Base-by-base conservation (phyloP, 345 rosid genomes). In the Ceriops tagal region DNA sequence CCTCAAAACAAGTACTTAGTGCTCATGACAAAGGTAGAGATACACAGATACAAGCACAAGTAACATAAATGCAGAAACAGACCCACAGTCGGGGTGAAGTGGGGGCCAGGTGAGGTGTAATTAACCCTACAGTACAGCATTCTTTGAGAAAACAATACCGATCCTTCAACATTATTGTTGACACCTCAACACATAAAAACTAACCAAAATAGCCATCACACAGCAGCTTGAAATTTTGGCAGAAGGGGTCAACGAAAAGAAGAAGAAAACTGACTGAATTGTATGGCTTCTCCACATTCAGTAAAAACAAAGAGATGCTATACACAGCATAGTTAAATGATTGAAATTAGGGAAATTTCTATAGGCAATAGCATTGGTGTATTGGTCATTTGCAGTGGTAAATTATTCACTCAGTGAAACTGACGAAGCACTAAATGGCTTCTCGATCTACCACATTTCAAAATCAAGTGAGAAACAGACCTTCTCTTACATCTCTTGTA, bases 401-500 rank as follows among this genome's bases (percentile, higher is more conserved):
- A 73, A 69, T 16, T 58, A 8, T 57, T 49, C 15, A 18, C 8
- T 27, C 51, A n/a, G 28, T 27, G 43, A 63, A 71, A 35, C 37
- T 5, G 37, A 55, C 24, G 21, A 2, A 62, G 35, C 19, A 53
- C 8, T 62, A 21, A 15, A 53, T 19, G 62, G 22, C 9, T 37
- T 59, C 35, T 30, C 52, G 27, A 73, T 55, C 49, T 32, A 66
- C 53, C 67, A 32, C 49, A 69, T 37, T n/a, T 21, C 64, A 60
- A 63, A 71, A 73, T 62, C 63, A 75, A 61, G 70, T 20, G 21
- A 66, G 63, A 61, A 10, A 52, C 70, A 60, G 72, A 86, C 95
- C 91, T 81, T 83, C 74, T 4, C 63, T 55, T 60, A 56, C 43
- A 70, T 75, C 78, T 62, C 71, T 73, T 4, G 63, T 34, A 56